A percentile compares a stretch with the other conserved stretches of the same genome.
These are phyloP conservation scores for Leccinum incarnatum DNA, from an alignment of 768 basidiomycete genomes.

Conservation along the genomic window DNA sequence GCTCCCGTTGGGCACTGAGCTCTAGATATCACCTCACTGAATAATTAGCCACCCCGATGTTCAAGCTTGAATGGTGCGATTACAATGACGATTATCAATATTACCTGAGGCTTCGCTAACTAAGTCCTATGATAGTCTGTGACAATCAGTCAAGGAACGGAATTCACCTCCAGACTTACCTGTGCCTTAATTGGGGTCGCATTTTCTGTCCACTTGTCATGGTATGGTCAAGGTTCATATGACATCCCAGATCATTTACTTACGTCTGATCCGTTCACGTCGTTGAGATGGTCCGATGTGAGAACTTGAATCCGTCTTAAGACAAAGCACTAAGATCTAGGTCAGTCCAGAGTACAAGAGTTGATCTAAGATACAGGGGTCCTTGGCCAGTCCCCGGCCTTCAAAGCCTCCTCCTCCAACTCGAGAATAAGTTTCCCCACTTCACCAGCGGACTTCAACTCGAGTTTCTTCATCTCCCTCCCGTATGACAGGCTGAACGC, in stretches of 20 bases:
- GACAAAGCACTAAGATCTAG: not conserved
- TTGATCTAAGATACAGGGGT: conserved; percentile 10
- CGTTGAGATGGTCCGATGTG: not conserved
- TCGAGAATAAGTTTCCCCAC: conserved; percentile 45
- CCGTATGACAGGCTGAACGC: conserved; percentile 48
- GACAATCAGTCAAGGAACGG: not conserved
- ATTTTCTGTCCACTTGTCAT: not conserved
- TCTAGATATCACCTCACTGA: not conserved
- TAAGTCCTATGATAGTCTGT: not conserved
- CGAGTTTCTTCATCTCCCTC: conserved; percentile 47
- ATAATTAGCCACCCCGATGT: not conserved
- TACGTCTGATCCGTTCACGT: not conserved
- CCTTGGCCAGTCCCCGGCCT: conserved; percentile 42
- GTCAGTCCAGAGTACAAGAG: not conserved
- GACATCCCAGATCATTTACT: not conserved
- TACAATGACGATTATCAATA: not conserved
- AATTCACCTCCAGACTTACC: not conserved
- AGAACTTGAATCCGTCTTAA: not conserved
- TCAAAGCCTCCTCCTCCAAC: conserved; percentile 44
- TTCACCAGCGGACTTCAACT: conserved; percentile 42
- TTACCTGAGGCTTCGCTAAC: not conserved
- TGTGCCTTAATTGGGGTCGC: not conserved
- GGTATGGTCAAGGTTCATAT: not conserved
- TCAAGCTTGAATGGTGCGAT: not conserved
- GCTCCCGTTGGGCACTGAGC: not conserved